These are phyloP conservation scores for Cyclotella choctawhatcheeana DNA, from an alignment of 108 stramenopile species.

Conservation along the genomic window DNA sequence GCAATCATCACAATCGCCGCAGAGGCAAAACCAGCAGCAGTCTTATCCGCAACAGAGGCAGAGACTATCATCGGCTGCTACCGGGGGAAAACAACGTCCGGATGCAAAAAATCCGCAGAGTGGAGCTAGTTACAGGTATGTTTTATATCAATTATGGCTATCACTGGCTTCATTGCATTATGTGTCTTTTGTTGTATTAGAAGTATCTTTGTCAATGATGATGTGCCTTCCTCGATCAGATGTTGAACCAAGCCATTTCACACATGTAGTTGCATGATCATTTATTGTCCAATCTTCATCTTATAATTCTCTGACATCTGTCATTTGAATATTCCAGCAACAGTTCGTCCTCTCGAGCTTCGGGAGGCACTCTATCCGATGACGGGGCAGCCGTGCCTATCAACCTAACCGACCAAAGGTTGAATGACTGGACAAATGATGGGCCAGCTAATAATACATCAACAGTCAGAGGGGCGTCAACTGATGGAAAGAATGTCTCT, in stretches of 20 bases:
- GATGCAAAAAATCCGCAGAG: slow-evolving; percentile 16
- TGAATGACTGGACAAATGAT: slow-evolving; percentile 36
- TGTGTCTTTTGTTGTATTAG: not conserved
- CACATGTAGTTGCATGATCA: no score
- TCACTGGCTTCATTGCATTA: not conserved
- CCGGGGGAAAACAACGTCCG: not conserved
- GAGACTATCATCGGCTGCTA: not conserved
- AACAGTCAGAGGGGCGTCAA: slow-evolving; percentile 7
- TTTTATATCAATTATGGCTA: not conserved
- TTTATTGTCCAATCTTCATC: not conserved
- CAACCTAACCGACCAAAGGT: slow-evolving; percentile 37
- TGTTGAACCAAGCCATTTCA: no score
- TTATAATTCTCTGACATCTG: not conserved
- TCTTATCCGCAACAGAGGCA: not conserved
- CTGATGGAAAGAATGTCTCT: slow-evolving; percentile 22
- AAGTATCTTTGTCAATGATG: not conserved
- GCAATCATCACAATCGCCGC: not conserved
- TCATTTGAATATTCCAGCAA: no score
- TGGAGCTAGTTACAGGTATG: slow-evolving; percentile 20
- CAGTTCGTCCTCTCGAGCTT: slow-evolving; percentile 6
- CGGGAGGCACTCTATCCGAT: slow-evolving; percentile 11
- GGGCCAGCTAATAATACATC: not conserved
- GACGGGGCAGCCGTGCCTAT: slow-evolving; percentile 10
- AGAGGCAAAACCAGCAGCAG: not conserved
- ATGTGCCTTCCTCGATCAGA: no score